Percentiles rank a stretch among this genome's conserved stretches.
phyloP scores from a whole-genome alignment of 192 early-diverging fungal genomes.

The Entomortierella lignicola region DNA sequence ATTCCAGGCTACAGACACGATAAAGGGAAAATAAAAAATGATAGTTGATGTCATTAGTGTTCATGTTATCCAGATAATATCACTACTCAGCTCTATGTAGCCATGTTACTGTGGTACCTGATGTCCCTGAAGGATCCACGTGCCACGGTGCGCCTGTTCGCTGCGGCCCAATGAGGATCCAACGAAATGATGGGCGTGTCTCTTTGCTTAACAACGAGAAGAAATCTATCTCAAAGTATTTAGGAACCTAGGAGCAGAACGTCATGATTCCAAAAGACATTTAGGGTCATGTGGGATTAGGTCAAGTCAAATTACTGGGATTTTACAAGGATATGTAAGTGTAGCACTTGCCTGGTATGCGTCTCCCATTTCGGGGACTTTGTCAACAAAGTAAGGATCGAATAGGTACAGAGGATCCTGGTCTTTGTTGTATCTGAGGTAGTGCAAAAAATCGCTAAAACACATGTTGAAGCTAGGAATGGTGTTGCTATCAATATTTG shows the following conservation, averaged over 20 bases:
- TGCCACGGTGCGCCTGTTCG: slow-evolving; percentile 62
- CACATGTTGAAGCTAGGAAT: slow-evolving; percentile 34
- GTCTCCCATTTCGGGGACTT: slow-evolving; percentile 36
- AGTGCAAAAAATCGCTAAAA: slow-evolving; percentile 51
- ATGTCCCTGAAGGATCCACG: slow-evolving; percentile 56
- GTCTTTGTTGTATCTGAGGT: slow-evolving; percentile 48
- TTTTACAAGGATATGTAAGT: not conserved
- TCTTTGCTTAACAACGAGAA: slow-evolving; percentile 39
- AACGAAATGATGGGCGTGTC: slow-evolving; percentile 54
- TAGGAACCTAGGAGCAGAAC: slow-evolving; percentile 44
- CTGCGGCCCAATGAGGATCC: slow-evolving; percentile 60
- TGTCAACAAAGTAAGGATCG: slow-evolving; percentile 56
- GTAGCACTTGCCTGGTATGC: slow-evolving; percentile 46
- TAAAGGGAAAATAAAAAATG: too few species aligned
- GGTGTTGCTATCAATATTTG: slow-evolving; percentile 46
- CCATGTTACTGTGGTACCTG: slow-evolving; percentile 21
- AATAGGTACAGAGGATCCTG: slow-evolving; percentile 60
- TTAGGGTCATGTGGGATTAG: too few species aligned
- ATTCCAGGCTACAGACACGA: slow-evolving; percentile 54
- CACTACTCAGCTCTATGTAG: too few species aligned
- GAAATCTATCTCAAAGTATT: slow-evolving; percentile 56
- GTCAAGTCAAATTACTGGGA: too few species aligned
- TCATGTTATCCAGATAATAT: not conserved
- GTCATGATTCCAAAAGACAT: not conserved
- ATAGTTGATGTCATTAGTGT: not conserved